A percentile compares a stretch with the other conserved stretches of the same genome.
These are phyloP conservation scores for Quercus alba DNA, from an alignment of 306 rosid species.

Conservation along the genomic window DNA sequence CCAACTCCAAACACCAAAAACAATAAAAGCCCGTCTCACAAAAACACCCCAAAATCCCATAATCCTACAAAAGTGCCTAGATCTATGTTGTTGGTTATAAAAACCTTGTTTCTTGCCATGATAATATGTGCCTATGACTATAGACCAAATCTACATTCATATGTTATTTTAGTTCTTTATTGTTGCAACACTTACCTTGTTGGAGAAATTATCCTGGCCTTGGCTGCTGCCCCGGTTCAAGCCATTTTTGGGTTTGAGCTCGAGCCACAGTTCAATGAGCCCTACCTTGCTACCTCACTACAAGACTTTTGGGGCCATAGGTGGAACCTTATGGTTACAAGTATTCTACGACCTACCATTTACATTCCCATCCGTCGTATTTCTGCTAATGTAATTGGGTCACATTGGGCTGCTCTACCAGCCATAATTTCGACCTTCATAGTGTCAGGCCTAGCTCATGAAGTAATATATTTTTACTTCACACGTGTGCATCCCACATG, in stretches of 20 bases:
- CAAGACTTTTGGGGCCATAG: constrained; percentile 86
- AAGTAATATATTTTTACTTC: constrained; percentile 50
- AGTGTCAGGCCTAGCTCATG: constrained; percentile 68
- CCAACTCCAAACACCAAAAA: constrained; percentile 1
- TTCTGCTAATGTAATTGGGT: neutral
- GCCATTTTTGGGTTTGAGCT: constrained; percentile 36
- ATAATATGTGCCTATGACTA: constrained; percentile 28
- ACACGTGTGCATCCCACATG: constrained; percentile 69
- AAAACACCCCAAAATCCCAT: neutral
- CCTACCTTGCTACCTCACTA: constrained; percentile 57
- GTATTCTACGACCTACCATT: constrained; percentile 44
- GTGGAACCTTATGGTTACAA: constrained; percentile 75
- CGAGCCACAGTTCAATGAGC: constrained; percentile 68
- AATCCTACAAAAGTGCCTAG: neutral
- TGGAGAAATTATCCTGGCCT: constrained; percentile 37
- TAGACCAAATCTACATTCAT: constrained; percentile 29
- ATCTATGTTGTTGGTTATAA: constrained; percentile 7
- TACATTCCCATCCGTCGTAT: constrained; percentile 30
- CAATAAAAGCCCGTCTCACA: constrained; percentile 2
- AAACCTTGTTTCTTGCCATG: constrained; percentile 30
- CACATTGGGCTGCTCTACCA: neutral
- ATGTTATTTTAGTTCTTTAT: constrained; percentile 28
- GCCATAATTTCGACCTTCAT: constrained; percentile 39
- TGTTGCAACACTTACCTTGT: constrained; percentile 53
- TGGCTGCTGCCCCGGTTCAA: constrained; percentile 34